Percentiles rank a stretch among this genome's conserved stretches.
Conservation (phyloP, 331 rosid species). For the Pyrus hybrid region DNA sequence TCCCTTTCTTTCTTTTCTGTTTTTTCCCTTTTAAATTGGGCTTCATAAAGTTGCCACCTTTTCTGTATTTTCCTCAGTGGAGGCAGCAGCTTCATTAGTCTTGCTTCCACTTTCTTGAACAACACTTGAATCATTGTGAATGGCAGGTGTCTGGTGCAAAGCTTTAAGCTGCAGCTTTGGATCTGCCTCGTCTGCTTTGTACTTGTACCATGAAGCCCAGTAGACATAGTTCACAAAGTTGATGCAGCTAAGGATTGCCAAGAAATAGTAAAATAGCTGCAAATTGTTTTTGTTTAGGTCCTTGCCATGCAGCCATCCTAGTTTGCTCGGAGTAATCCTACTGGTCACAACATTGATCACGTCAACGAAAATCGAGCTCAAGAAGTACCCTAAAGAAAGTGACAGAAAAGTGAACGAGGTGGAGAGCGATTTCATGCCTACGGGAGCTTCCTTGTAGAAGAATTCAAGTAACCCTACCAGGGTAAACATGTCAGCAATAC, state of each 20-base stretch:
- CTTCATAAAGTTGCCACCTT: slow-evolving; percentile 11
- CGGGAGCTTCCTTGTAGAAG: slow-evolving; percentile 72
- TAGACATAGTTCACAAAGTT: slow-evolving; percentile 65
- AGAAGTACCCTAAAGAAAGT: slow-evolving; percentile 59
- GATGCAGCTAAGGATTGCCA: slow-evolving; percentile 72
- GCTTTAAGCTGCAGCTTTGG: background rate
- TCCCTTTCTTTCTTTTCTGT: background rate
- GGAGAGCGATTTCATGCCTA: slow-evolving; percentile 72
- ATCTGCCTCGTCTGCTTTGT: slow-evolving; percentile 42
- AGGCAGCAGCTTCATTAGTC: slow-evolving; percentile 25
- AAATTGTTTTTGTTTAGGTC: slow-evolving; percentile 54
- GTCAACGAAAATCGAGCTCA: slow-evolving; percentile 59
- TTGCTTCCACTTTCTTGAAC: slow-evolving; percentile 22
- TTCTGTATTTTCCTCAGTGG: background rate
- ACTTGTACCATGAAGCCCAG: slow-evolving; percentile 71
- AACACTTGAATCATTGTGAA: background rate
- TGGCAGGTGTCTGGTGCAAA: background rate
- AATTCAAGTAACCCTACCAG: slow-evolving; percentile 73
- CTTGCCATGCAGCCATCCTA: slow-evolving; percentile 64
- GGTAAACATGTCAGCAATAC: slow-evolving; percentile 92
- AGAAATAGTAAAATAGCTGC: slow-evolving; percentile 70
- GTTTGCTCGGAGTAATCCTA: slow-evolving; percentile 45
- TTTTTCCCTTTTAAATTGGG: background rate
- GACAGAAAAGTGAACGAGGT: slow-evolving; percentile 77
- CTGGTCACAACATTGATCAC: slow-evolving; percentile 59